These are phyloP conservation scores for Boeremia lycopersici DNA, from an alignment of 2,329 filamentous ascomycete species.

Conservation along the genomic window DNA sequence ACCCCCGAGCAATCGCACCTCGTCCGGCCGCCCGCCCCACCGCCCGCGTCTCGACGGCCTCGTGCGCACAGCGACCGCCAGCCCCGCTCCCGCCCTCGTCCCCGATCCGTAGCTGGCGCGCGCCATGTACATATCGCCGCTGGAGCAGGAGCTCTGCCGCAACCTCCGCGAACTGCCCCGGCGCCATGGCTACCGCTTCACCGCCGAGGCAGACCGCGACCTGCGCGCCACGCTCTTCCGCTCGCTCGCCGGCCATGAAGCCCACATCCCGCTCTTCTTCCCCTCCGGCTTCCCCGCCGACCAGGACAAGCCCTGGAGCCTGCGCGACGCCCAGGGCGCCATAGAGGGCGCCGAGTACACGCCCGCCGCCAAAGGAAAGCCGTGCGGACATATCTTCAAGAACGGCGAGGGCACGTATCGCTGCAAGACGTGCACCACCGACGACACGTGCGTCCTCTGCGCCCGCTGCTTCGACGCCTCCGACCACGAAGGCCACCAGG, in stretches of 20 bases:
- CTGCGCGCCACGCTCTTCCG: conserved; percentile 83
- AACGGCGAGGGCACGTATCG: conserved; percentile 90
- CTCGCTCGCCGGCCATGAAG: conserved; percentile 77
- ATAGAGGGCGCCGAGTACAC: conserved; percentile 94
- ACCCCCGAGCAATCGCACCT: conserved; percentile 13
- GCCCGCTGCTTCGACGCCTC: conserved; percentile 93
- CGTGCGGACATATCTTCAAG: conserved; percentile 97
- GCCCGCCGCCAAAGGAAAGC: conserved; percentile 85
- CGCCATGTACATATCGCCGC: conserved; percentile 55
- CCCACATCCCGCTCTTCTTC: conserved; percentile 82
- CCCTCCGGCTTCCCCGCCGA: conserved; percentile 69
- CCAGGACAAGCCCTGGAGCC: conserved; percentile 68
- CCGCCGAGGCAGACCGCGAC: conserved; percentile 69
- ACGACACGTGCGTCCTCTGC: conserved; percentile 95
- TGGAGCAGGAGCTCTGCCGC: conserved; percentile 82
- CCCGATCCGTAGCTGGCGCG: conserved; percentile 10
- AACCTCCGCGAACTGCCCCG: conserved; percentile 79
- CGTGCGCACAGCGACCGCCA: conserved; percentile 2
- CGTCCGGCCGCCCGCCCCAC: not conserved
- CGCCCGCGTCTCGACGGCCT: not conserved
- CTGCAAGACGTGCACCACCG: conserved; percentile 91
- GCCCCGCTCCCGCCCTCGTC: conserved; percentile 23
- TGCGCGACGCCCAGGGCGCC: conserved; percentile 88
- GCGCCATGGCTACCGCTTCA: conserved; percentile 77
- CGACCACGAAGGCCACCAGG: conserved; percentile 91